These are phyloP conservation scores for Lodderomyces parapsilosis DNA, from an alignment of 1,139 yeast genomes.

Conservation along the genomic window DNA sequence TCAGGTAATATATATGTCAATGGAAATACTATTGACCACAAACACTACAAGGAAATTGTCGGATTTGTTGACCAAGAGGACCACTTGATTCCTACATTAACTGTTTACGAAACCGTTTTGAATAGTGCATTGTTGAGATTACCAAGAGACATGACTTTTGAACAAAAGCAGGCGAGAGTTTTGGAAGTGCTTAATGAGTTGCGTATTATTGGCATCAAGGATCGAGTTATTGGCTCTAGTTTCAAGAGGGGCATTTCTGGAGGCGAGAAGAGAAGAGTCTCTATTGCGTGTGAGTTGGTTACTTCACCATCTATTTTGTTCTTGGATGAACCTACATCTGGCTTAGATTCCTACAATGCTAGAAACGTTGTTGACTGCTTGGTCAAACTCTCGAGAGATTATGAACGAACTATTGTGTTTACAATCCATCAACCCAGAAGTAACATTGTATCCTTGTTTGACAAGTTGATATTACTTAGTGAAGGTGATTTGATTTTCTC, in stretches of 20 bases:
- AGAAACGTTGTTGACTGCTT: constrained; percentile 84
- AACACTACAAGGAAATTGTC: constrained; percentile 61
- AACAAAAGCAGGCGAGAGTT: constrained; percentile 76
- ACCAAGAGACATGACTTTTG: constrained; percentile 73
- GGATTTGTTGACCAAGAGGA: constrained; percentile 99
- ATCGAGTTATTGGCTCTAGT: constrained; percentile 84
- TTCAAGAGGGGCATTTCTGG: constrained; percentile 93
- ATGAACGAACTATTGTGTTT: constrained; percentile 82
- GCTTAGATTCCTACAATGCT: constrained; percentile 91
- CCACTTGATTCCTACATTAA: constrained; percentile 82
- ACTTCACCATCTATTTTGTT: constrained; percentile 81
- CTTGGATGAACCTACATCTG: constrained; percentile 91
- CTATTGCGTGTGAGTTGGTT: constrained; percentile 86
- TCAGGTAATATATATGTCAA: constrained; percentile 71
- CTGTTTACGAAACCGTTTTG: constrained; percentile 92
- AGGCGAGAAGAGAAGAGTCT: constrained; percentile 86
- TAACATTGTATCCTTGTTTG: constrained; percentile 88
- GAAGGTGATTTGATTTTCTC: constrained; percentile 86
- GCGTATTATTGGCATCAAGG: constrained; percentile 79
- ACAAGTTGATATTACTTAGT: constrained; percentile 74
- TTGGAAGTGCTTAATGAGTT: constrained; percentile 82
- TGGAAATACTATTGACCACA: constrained; percentile 49
- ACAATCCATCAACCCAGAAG: constrained; percentile 99
- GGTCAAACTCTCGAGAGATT: constrained; percentile 74
- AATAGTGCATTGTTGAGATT: constrained; percentile 87